Evolutionary conservation across 176 grass and related monocot species (phyloP).

Genomic region (Miscanthus lutarioriparius): DNA sequence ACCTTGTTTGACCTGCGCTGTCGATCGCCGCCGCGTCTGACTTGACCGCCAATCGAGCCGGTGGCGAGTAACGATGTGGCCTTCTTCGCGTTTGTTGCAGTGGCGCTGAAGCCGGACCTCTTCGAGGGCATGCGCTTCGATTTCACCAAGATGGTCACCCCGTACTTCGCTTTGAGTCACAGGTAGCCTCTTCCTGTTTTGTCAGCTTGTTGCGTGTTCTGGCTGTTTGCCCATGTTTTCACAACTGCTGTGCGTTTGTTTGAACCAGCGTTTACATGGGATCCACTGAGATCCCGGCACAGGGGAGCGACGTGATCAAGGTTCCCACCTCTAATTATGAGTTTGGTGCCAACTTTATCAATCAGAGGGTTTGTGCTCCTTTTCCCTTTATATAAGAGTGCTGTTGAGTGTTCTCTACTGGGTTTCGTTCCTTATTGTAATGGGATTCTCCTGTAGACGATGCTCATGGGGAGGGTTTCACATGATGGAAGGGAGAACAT

Average conservation of each 20-base stretch:
- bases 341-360: constrained; percentile 66
- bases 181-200: constrained; percentile 41
- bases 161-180: constrained; percentile 57
- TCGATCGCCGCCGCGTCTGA: neutral
- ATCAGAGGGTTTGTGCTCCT: constrained; percentile 56
- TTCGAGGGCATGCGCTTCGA: constrained; percentile 70
- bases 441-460: constrained; percentile 43
- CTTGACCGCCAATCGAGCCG: neutral
- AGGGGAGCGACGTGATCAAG: constrained; percentile 58
- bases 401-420: neutral
- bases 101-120: constrained; percentile 48
- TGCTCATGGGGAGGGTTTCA: constrained; percentile 61
- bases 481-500: constrained; percentile 57
- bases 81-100: constrained; percentile 44
- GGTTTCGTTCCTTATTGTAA: neutral
- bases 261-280: constrained; percentile 57
- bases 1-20: neutral
- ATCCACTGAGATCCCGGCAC: constrained; percentile 53
- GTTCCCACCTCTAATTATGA: constrained; percentile 57
- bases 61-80: neutral
- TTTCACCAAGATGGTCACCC: constrained; percentile 50
- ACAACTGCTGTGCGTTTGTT: neutral
- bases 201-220: neutral
- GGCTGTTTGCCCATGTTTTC: neutral
- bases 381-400: neutral